Conservation (phyloP, 2,329 filamentous ascomycete genomes). For the Neurospora sp. region DNA sequence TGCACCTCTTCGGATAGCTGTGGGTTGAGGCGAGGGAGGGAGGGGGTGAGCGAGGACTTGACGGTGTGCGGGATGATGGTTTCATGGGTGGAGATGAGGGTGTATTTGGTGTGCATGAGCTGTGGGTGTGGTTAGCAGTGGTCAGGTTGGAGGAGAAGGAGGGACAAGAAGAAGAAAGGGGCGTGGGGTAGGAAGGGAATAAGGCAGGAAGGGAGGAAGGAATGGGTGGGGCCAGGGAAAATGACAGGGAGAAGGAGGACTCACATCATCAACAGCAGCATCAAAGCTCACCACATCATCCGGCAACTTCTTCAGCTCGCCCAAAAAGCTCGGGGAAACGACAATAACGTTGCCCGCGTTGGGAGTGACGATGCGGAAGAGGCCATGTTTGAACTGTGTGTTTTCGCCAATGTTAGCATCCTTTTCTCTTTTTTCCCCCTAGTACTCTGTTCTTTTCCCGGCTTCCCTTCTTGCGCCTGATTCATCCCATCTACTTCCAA, state of each 20-base stretch:
- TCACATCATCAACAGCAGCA: constrained; percentile 18
- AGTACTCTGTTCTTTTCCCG: background rate
- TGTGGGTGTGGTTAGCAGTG: constrained; percentile 2
- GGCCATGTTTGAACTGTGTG: constrained; percentile 21
- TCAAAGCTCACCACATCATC: constrained; percentile 23
- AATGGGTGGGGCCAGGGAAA: background rate
- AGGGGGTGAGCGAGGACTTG: constrained; percentile 24
- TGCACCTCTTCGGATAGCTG: constrained; percentile 29
- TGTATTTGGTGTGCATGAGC: constrained; percentile 25
- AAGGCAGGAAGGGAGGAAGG: background rate
- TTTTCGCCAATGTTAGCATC: background rate
- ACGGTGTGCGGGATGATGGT: constrained; percentile 21
- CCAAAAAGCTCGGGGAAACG: constrained; percentile 21
- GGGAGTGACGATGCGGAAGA: constrained; percentile 21
- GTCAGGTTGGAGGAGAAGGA: background rate
- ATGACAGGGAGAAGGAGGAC: background rate
- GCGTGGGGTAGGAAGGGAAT: background rate
- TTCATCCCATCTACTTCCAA: background rate
- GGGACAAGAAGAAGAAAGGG: background rate
- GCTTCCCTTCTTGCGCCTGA: background rate
- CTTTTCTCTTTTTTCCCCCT: background rate
- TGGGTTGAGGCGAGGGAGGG: constrained; percentile 27
- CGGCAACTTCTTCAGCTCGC: constrained; percentile 23
- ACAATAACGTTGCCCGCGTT: constrained; percentile 19
- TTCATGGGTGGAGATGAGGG: constrained; percentile 18